Evolutionary conservation across 75 land plant genomes (phyloP).

Genomic region (Pinus tabuliformis): DNA sequence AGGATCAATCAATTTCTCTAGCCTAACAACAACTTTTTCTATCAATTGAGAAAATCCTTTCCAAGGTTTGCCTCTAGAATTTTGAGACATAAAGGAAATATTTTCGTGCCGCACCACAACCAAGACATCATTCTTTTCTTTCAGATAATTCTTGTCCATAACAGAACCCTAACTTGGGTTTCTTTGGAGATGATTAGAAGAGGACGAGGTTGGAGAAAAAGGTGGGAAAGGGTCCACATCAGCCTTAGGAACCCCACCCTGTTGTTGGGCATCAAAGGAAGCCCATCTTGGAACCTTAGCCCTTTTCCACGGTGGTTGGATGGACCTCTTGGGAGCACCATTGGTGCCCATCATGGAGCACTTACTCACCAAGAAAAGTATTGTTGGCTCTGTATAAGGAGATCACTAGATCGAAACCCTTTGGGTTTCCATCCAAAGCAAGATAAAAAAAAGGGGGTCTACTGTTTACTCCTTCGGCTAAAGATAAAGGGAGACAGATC

Average conservation of each 20-base stretch:
- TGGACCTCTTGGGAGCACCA: not conserved
- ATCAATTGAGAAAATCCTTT: too few species aligned
- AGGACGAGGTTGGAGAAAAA: not conserved
- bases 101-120: too few species aligned
- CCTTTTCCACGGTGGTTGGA: not conserved
- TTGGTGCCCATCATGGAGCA: not conserved
- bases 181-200: not conserved
- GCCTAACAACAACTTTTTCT: not conserved
- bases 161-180: not conserved
- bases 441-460: not conserved
- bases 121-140: not conserved
- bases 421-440: not conserved
- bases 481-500: not conserved
- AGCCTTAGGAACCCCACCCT: not conserved
- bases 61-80: not conserved
- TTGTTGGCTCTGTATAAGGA: not conserved
- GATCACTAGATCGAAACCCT: not conserved
- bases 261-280: not conserved
- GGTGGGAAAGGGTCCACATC: not conserved
- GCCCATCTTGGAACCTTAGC: not conserved
- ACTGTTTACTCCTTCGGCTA: not conserved
- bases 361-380: not conserved
- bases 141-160: not conserved
- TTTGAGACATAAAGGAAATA: not conserved
- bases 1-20: not conserved